Conservation (phyloP, 768 basidiomycete species). For the Strobilomyces dryophilus region DNA sequence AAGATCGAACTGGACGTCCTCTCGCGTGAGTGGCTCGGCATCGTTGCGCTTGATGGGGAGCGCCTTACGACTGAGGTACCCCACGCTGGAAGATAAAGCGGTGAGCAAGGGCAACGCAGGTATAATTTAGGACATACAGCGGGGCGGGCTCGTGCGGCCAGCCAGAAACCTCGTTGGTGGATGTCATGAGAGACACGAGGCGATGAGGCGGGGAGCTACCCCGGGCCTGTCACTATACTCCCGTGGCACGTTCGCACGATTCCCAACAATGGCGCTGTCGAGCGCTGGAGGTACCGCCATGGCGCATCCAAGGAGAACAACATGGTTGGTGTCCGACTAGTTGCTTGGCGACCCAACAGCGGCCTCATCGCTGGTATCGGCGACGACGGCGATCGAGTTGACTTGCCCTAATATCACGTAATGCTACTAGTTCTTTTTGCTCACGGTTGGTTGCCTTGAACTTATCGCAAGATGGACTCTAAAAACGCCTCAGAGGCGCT, state of each 20-base stretch:
- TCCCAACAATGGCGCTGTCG: constrained; percentile 14
- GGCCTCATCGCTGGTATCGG: constrained; percentile 5
- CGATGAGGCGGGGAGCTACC: constrained; percentile 28
- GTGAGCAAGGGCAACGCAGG: constrained; percentile 11
- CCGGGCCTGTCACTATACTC: constrained; percentile 14
- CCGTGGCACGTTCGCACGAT: constrained; percentile 27
- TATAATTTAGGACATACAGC: constrained; percentile 39
- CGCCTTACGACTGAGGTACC: constrained; percentile 57
- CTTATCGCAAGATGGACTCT: constrained; percentile 16
- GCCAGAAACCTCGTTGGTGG: constrained; percentile 35
- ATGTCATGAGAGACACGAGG: constrained; percentile 43
- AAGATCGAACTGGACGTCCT: constrained; percentile 85
- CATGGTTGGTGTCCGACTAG: neutral
- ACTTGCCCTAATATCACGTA: constrained; percentile 22
- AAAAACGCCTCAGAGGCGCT: constrained; percentile 24
- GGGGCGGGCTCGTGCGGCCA: constrained; percentile 51
- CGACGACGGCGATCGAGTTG: constrained; percentile 1
- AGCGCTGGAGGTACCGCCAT: neutral
- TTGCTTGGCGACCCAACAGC: constrained; percentile 4
- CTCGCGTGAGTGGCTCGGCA: constrained; percentile 76
- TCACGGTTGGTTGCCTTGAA: constrained; percentile 14
- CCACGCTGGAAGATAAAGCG: constrained; percentile 36
- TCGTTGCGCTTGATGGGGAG: constrained; percentile 80
- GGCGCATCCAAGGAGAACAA: neutral
- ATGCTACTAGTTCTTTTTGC: constrained; percentile 16